phyloP scores from a whole-genome alignment of 78 protist genomes.

The Guillardia theta region DNA sequence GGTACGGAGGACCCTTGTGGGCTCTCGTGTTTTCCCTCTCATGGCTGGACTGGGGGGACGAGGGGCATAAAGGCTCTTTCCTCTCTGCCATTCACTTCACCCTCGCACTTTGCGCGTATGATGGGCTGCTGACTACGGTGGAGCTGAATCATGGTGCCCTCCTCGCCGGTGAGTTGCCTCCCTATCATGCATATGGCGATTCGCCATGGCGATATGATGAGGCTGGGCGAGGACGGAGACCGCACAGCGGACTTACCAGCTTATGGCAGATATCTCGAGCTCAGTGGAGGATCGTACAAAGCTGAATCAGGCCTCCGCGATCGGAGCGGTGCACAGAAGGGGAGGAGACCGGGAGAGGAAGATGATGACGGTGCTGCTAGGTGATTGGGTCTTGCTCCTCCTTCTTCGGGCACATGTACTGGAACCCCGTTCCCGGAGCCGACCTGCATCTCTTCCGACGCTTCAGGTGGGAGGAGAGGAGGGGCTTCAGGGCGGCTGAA shows the following conservation, averaged over 20 bases:
- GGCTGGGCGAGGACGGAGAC: too few relatives aligned
- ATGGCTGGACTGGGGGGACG: background rate
- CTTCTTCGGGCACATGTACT: background rate
- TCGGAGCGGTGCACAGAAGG: background rate
- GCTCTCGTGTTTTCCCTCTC: constrained; percentile 9
- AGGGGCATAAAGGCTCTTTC: background rate
- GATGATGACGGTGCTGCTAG: too few relatives aligned
- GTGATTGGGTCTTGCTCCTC: background rate
- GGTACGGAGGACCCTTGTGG: background rate
- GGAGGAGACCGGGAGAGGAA: too few relatives aligned
- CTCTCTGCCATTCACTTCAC: background rate
- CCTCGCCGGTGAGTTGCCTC: background rate
- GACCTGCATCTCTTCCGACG: background rate
- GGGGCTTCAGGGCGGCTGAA: too few relatives aligned
- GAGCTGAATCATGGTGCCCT: background rate
- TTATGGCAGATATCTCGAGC: background rate
- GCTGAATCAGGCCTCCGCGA: background rate
- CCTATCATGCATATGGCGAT: too few relatives aligned
- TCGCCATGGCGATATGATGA: too few relatives aligned
- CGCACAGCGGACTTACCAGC: too few relatives aligned
- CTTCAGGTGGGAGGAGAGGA: too few relatives aligned
- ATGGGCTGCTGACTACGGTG: background rate
- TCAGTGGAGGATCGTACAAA: background rate
- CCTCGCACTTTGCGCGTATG: background rate
- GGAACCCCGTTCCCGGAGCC: background rate